These are phyloP conservation scores for Annona cherimola DNA, from an alignment of 164 flowering plant genomes.

Conservation along the genomic window DNA sequence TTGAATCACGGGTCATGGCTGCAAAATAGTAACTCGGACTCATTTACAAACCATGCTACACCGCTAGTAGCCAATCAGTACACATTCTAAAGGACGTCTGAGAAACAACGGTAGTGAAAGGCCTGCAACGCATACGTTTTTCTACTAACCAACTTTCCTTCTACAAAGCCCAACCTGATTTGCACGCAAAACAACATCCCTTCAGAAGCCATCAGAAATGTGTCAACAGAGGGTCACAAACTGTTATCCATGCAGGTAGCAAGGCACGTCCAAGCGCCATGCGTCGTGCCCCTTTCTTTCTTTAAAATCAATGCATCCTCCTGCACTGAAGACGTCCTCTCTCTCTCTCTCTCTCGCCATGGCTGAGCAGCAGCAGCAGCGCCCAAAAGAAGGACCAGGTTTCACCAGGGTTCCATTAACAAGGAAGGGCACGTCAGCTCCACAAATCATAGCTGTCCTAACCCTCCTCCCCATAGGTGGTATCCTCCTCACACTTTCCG, in stretches of 20 bases:
- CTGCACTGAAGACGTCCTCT: not conserved
- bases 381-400: not conserved
- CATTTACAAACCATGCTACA: too few relatives aligned
- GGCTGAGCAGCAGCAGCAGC: conserved; percentile 5
- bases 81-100: too few relatives aligned
- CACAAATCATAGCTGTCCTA: conserved; percentile 46
- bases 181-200: not conserved
- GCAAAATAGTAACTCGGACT: too few relatives aligned
- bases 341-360: not conserved
- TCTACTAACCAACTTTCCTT: too few relatives aligned
- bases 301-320: not conserved
- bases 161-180: not conserved
- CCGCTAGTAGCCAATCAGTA: too few relatives aligned
- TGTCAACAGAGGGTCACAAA: not conserved
- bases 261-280: not conserved
- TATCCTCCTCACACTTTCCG: conserved; percentile 53
- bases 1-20: too few relatives aligned
- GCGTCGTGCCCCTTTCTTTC: not conserved
- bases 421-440: conserved; percentile 33
- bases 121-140: too few relatives aligned
- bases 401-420: conserved; percentile 20
- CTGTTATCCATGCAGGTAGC: conserved; percentile 7
- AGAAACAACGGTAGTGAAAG: too few relatives aligned
- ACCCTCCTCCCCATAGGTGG: conserved; percentile 72
- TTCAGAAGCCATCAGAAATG: not conserved